A percentile compares a stretch with the other conserved stretches of the same genome.
Conservation (phyloP, 352 stramenopile genomes). For the Pseudoperonospora humuli region DNA sequence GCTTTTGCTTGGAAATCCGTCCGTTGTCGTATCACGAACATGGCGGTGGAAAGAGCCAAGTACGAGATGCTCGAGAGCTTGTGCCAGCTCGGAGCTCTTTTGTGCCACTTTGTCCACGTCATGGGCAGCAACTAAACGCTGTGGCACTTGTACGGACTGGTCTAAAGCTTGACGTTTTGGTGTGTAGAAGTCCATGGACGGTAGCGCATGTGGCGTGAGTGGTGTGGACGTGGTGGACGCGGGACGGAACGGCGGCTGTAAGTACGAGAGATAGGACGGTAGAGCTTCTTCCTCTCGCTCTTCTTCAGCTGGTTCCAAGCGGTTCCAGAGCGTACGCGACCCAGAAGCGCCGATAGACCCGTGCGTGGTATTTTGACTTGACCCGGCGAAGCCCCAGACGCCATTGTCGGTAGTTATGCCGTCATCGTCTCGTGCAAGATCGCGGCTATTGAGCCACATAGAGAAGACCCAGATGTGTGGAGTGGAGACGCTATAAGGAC, state of each 20-base stretch:
- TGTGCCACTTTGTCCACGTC: conserved; percentile 26
- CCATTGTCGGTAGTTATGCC: conserved; percentile 8
- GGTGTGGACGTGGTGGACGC: conserved; percentile 10
- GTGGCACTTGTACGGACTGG: conserved; percentile 1
- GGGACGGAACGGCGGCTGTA: conserved; percentile 40
- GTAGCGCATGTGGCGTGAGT: background rate
- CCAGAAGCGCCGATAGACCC: conserved; percentile 35
- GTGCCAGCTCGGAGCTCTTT: conserved; percentile 51
- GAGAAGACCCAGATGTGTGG: conserved; percentile 1
- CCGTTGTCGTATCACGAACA: conserved; percentile 4
- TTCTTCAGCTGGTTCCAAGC: conserved; percentile 55
- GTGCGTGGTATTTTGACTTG: conserved; percentile 13
- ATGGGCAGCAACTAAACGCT: background rate
- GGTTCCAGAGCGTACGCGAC: conserved; percentile 50
- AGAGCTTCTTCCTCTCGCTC: conserved; percentile 65
- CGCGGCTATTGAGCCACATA: conserved; percentile 33
- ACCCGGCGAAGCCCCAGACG: conserved; percentile 22
- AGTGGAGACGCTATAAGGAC: too few species aligned
- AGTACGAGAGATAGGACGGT: conserved; percentile 63
- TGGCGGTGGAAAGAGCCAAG: conserved; percentile 22
- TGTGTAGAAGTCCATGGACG: conserved; percentile 7
- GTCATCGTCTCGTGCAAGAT: conserved; percentile 22
- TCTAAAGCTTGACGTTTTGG: conserved; percentile 9
- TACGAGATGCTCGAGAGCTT: conserved; percentile 52
- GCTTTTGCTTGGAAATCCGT: background rate